Evolutionary conservation across 2,329 filamentous ascomycete genomes (phyloP).

Genomic region (Scorias spongiosa): DNA sequence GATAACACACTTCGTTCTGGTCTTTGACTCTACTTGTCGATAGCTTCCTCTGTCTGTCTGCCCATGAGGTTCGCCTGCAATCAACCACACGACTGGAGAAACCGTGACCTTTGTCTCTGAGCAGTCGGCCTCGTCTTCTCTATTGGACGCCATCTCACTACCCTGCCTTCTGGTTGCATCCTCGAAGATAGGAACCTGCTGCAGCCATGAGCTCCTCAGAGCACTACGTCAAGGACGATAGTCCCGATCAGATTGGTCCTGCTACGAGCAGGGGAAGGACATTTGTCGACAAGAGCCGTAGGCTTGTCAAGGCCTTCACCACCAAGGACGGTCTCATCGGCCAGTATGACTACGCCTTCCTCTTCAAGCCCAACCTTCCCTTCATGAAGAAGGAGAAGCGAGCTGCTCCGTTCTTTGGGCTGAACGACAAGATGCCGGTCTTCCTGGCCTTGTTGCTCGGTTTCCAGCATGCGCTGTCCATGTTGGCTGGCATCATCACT

Average conservation of each 20-base stretch:
- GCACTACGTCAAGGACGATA: conserved; percentile 21
- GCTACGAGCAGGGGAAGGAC: conserved; percentile 25
- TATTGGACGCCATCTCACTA: background rate
- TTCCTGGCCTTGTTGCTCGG: conserved; percentile 59
- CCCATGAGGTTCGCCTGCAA: conserved; percentile 11
- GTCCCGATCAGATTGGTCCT: conserved; percentile 31
- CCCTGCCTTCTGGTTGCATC: background rate
- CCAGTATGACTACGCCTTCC: conserved; percentile 76
- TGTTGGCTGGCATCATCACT: conserved; percentile 55
- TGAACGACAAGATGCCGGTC: conserved; percentile 64
- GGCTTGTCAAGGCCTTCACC: conserved; percentile 31
- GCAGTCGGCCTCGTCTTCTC: background rate
- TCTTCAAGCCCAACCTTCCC: conserved; percentile 69
- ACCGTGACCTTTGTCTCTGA: background rate
- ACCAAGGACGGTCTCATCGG: conserved; percentile 57
- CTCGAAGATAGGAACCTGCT: background rate
- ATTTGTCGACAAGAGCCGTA: conserved; percentile 25
- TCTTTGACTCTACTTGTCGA: no score
- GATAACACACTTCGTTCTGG: no score
- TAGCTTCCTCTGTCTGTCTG: background rate
- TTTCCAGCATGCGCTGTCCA: conserved; percentile 64
- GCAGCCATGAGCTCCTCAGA: background rate
- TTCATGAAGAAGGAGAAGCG: conserved; percentile 53
- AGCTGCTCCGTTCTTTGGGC: conserved; percentile 69
- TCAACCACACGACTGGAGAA: conserved; percentile 15